These are phyloP conservation scores for Amanita polypyramis DNA, from an alignment of 768 basidiomycete species.

Conservation along the genomic window DNA sequence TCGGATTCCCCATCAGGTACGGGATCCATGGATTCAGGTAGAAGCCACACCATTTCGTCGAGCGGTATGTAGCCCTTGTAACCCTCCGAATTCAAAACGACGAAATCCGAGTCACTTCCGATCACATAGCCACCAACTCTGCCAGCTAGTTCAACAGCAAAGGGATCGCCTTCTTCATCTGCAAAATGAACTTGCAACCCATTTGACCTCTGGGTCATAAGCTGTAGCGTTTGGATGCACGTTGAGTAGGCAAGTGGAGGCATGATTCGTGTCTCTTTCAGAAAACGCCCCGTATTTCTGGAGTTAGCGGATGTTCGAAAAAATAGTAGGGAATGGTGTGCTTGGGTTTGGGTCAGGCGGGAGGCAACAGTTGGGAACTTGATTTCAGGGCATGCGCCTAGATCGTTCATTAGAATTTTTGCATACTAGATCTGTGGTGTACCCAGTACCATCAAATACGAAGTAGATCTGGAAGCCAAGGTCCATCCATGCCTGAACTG, in stretches of 20 bases:
- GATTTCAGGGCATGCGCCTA: constrained; percentile 61
- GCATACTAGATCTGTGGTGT: constrained; percentile 2
- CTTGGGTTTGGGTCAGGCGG: constrained; percentile 44
- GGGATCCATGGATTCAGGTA: constrained; percentile 18
- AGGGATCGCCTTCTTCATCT: constrained; percentile 77
- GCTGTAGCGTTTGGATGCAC: constrained; percentile 45
- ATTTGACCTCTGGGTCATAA: constrained; percentile 22
- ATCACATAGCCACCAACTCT: constrained; percentile 63
- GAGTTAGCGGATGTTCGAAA: constrained; percentile 68
- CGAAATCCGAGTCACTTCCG: constrained; percentile 77
- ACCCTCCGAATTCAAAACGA: constrained; percentile 63
- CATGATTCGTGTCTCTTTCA: constrained; percentile 63
- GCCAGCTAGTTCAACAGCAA: constrained; percentile 75
- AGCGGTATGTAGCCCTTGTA: constrained; percentile 74
- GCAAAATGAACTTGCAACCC: constrained; percentile 55
- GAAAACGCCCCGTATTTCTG: constrained; percentile 53
- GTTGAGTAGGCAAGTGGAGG: constrained; percentile 55
- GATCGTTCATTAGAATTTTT: constrained; percentile 10
- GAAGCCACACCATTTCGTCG: constrained; percentile 64
- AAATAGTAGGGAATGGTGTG: constrained; percentile 61
- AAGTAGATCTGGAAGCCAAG: constrained; percentile 59
- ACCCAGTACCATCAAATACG: constrained; percentile 70
- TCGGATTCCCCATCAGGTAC: constrained; percentile 26
- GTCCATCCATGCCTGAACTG: constrained; percentile 58
- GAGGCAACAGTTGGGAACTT: constrained; percentile 62